Evolutionary conservation across 768 basidiomycete species (phyloP).

Genomic region (Lactifluus hygrophoroides): DNA sequence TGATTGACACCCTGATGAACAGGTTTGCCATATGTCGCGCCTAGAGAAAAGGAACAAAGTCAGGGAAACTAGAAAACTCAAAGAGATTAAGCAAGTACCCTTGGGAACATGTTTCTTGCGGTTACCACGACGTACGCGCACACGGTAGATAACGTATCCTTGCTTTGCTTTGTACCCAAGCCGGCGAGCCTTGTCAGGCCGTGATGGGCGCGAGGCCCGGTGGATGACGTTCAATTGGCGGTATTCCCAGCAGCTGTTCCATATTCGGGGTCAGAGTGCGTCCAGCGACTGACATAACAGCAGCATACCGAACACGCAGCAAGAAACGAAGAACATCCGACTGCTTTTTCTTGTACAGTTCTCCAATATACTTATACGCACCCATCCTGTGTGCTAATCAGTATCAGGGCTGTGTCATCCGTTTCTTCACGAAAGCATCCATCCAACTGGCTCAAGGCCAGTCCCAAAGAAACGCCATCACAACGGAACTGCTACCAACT

Average conservation of each 20-base stretch:
- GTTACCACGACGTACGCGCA: constrained; percentile 96
- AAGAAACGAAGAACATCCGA: constrained; percentile 96
- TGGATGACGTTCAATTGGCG: constrained; percentile 97
- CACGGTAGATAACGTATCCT: constrained; percentile 95
- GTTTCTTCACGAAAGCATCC: constrained; percentile 23
- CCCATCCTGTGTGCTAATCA: constrained; percentile 58
- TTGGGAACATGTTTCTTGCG: constrained; percentile 98
- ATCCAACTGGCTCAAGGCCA: constrained; percentile 21
- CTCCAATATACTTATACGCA: constrained; percentile 93
- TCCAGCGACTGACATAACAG: neutral
- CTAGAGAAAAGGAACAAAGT: constrained; percentile 29
- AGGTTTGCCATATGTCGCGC: constrained; percentile 98
- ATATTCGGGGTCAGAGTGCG: constrained; percentile 6
- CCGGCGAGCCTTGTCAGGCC: constrained; percentile 98
- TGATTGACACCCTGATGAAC: constrained; percentile 99
- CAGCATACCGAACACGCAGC: constrained; percentile 81
- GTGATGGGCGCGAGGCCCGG: constrained; percentile 94
- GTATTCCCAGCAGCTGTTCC: constrained; percentile 89
- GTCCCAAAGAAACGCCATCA: neutral
- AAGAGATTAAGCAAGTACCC: constrained; percentile 44
- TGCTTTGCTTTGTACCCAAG: constrained; percentile 99
- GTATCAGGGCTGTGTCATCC: constrained; percentile 19
- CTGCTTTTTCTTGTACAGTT: constrained; percentile 98
- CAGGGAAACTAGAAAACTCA: neutral
- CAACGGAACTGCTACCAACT: neutral